Conservation (phyloP, 331 rosid genomes). For the Stylosanthes scabra region DNA sequence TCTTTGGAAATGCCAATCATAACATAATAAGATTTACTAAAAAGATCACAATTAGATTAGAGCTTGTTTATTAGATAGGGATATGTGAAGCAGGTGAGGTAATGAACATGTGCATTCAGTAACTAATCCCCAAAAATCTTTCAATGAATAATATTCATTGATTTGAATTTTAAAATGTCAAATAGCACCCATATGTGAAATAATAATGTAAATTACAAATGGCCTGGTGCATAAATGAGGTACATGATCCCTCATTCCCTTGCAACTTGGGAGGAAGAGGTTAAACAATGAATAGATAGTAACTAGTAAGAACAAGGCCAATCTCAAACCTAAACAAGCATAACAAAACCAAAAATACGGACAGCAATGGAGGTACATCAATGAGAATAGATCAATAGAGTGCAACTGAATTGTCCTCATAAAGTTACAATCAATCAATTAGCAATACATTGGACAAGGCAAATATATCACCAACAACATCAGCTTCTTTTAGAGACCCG, state of each 20-base stretch:
- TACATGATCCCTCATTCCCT: not conserved
- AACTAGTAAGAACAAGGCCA: not conserved
- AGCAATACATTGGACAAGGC: not conserved
- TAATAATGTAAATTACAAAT: not conserved
- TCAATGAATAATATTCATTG: not conserved
- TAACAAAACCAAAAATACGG: not conserved
- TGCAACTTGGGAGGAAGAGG: not conserved
- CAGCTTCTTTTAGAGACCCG: not conserved
- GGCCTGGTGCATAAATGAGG: constrained; percentile 8
- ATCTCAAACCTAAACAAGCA: not conserved
- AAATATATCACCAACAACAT: constrained; percentile 2
- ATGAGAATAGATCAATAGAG: not conserved
- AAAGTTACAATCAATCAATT: not conserved
- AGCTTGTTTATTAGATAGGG: not conserved
- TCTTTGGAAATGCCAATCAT: not conserved
- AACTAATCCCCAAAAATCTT: not conserved
- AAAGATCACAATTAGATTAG: not conserved
- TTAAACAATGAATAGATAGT: not conserved
- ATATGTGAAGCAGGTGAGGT: not conserved
- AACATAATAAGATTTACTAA: constrained; percentile 4
- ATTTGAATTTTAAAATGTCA: not conserved
- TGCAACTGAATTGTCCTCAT: constrained; percentile 9
- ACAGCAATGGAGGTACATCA: constrained; percentile 1
- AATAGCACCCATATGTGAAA: not conserved
- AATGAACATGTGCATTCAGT: not conserved